Evolutionary conservation across 345 rosid genomes (phyloP), one percentile per base, ranked within the genome.

Genomic region (Linum lewisii): DNA sequence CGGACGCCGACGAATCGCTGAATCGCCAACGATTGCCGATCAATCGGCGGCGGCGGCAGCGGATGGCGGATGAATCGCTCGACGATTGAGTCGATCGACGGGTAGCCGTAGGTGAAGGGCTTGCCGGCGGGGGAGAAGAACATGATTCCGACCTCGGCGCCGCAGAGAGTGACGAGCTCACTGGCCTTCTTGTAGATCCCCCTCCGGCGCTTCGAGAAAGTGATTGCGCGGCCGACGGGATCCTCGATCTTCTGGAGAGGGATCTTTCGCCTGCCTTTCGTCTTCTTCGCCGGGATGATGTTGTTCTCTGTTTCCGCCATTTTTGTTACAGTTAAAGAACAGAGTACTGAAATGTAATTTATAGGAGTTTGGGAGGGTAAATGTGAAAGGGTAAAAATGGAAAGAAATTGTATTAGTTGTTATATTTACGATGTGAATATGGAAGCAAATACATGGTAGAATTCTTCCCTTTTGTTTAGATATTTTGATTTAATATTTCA

Each of bases 131-230:
- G 70, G 3, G 65, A 66, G 45, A 52, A 54, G 3, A 66, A 22
- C 7, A 66, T 14, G 10, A 59, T 0, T 0, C 21, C 69, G 1
- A 66, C 59, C 25, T 66, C 59, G 24, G 59, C 59, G 4, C 64
- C 69, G 2, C 52, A 32, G 2, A 59, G 54, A 1, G 69, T 37
- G n/a, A 44, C 29, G 6, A 67, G 6, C 61, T 82, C 83, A 32
- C 71, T 72, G 18, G 77, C 65, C 37, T 82, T 79, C 24, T 79
- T 79, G 67, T 59, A 66, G 14, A 75, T 69, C 0, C 87, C 75
- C 0, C 69, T 57, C 56, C 67, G 56, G 5, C 82, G 74, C 72
- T 82, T 82, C 0, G 82, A 77, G 34, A 72, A 80, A 0, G 79
- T 65, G 6, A 75, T 66, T 55, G 72, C 70, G 23, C 69, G 75